Conservation (phyloP, 2,329 filamentous ascomycete genomes). For the Aspergillus niger region DNA sequence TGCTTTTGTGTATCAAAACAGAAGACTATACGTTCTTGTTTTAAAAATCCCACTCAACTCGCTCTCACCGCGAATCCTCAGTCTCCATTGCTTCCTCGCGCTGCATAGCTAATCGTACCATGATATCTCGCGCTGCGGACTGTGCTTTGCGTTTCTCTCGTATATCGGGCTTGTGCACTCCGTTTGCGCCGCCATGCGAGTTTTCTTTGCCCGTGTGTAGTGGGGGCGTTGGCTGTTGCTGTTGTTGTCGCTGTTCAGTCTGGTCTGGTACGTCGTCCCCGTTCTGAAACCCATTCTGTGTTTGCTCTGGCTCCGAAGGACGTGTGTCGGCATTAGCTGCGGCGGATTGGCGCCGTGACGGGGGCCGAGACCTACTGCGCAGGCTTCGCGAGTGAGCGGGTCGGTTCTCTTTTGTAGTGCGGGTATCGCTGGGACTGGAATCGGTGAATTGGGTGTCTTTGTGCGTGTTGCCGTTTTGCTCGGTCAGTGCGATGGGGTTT, state of each 20-base stretch:
- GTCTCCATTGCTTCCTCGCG: constrained; percentile 44
- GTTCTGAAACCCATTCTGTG: background rate
- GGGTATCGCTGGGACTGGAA: constrained; percentile 16
- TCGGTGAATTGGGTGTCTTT: constrained; percentile 15
- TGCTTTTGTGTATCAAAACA: background rate
- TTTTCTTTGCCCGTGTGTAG: constrained; percentile 19
- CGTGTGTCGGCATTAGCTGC: background rate
- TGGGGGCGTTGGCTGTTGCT: background rate
- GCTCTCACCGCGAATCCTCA: constrained; percentile 25
- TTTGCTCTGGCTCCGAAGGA: background rate
- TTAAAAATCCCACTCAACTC: background rate
- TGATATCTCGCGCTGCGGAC: constrained; percentile 36
- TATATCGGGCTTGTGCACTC: constrained; percentile 10
- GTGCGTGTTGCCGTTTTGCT: constrained; percentile 24
- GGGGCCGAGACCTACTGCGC: constrained; percentile 22
- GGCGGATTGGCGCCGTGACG: constrained; percentile 9
- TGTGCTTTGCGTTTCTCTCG: constrained; percentile 36
- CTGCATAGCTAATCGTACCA: constrained; percentile 41
- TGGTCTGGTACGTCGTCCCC: background rate
- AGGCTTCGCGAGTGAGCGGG: constrained; percentile 16
- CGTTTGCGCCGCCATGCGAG: background rate
- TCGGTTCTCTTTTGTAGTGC: constrained; percentile 8
- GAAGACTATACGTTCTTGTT: too few relatives aligned
- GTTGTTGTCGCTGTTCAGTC: background rate
- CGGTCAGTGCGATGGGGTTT: constrained; percentile 16